Evolutionary conservation across 768 basidiomycete genomes (phyloP), one percentile per base, ranked within the genome.

Genomic region (Ramaria sp.): DNA sequence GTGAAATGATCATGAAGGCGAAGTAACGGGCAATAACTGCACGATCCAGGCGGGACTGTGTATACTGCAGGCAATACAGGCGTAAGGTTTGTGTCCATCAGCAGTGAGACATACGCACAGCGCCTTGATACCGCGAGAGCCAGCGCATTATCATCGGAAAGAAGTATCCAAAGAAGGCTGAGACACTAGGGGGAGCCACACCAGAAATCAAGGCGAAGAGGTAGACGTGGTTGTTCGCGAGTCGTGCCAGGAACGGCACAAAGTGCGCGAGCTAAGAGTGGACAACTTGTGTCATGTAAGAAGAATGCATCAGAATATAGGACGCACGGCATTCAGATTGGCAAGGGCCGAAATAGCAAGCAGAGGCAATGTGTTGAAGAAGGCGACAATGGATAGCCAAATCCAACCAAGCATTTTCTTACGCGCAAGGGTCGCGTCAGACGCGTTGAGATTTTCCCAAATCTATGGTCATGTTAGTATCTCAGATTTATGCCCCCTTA

Each of bases 291-390:
- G 32, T 15, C 15, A 50, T 18, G 20, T 3, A 18, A 22, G 30
- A n/a, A 32, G 48, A 22, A 9, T 24, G 22, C 32, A 49, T n/a
- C 25, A 22, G 60, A 38, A 22, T 55, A 16, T 34, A 24, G 7
- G 20, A 64, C 83, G 51, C 61, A 91, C 85, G 37, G 84, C 77
- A 48, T 83, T 77, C 72, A 99, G 74, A 70, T 99, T 98, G 61
- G 96, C 92, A 49, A 96, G 72, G 58, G 91, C 72, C 12, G 95
- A 94, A 59, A 98, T 92, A 59, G 89, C 72, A 64, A 94, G 79
- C 16, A 99, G 72, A 18, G 96, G 96, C 9, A 95, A 73, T 34
- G 93, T 97, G 73, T 99, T 94, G 73, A 98, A 80, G 72, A 92
- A 93, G 68, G 91, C 94, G 47, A 97, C 81, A 28, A 81, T 62